Evolutionary conservation across 106 monocot species (phyloP).

Genomic region (Allium sativum): DNA sequence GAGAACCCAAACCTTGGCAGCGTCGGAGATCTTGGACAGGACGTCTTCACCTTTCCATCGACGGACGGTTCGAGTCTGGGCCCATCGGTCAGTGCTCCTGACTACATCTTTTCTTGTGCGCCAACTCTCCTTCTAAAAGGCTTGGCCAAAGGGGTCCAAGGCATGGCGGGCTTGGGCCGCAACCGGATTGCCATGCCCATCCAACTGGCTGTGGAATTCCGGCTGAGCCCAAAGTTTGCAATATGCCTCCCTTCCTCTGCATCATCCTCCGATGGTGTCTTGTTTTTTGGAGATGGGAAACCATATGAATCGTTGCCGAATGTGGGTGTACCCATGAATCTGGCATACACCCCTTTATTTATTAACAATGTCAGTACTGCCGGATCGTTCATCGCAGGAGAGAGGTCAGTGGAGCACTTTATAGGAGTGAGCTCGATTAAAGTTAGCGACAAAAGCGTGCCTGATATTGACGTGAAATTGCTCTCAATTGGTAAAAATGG

Average conservation of each 20-base stretch:
- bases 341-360: slow-evolving; percentile 46
- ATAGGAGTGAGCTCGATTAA: slow-evolving; percentile 44
- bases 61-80: background rate
- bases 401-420: slow-evolving; percentile 37
- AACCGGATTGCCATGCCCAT: background rate
- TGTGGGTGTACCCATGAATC: slow-evolving; percentile 16
- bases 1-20: background rate
- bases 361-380: slow-evolving; percentile 51
- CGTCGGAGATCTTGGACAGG: background rate
- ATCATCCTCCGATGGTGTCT: slow-evolving; percentile 16
- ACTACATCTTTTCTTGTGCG: slow-evolving; percentile 6
- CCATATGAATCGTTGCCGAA: slow-evolving; percentile 38
- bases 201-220: slow-evolving; percentile 14
- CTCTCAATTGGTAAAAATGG: slow-evolving; percentile 37
- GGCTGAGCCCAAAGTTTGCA: slow-evolving; percentile 21
- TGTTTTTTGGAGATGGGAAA: slow-evolving; percentile 47
- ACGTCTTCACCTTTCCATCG: background rate
- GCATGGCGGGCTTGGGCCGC: slow-evolving; percentile 4
- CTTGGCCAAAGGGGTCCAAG: background rate
- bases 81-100: background rate
- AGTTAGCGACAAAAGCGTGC: slow-evolving; percentile 24
- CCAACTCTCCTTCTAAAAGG: slow-evolving; percentile 1
- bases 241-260: slow-evolving; percentile 27
- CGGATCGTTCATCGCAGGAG: slow-evolving; percentile 6
- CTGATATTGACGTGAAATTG: slow-evolving; percentile 22